Percentiles rank a stretch among this genome's conserved stretches.
phyloP scores from a whole-genome alignment of 257 asterid species.

The Phtheirospermum japonicum region DNA sequence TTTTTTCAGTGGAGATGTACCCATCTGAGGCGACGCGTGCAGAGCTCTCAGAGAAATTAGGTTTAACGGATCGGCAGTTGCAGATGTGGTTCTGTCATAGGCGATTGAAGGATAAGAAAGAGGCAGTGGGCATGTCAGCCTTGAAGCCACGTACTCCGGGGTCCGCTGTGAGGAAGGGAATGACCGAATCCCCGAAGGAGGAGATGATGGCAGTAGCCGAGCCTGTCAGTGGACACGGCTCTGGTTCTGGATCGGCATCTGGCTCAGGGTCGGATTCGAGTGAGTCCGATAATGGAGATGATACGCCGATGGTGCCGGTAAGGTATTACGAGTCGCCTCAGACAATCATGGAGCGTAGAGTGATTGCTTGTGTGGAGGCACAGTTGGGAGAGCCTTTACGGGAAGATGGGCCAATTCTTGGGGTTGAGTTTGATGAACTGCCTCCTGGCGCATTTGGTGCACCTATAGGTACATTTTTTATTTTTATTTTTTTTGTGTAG shows the following conservation, averaged over 20 bases:
- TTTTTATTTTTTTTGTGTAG: too few species aligned
- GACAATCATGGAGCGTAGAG: slow-evolving; percentile 65
- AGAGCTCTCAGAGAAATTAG: slow-evolving; percentile 70
- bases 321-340: slow-evolving; percentile 72
- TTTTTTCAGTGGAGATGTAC: slow-evolving; percentile 71
- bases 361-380: slow-evolving; percentile 83
- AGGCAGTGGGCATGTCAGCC: slow-evolving; percentile 55
- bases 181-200: slow-evolving; percentile 51
- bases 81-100: slow-evolving; percentile 99
- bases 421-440: slow-evolving; percentile 87
- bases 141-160: slow-evolving; percentile 51
- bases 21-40: slow-evolving; percentile 91
- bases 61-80: slow-evolving; percentile 84
- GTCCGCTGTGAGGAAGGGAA: slow-evolving; percentile 46
- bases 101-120: slow-evolving; percentile 95
- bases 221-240: slow-evolving; percentile 52
- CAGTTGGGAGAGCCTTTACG: slow-evolving; percentile 90
- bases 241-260: slow-evolving; percentile 59
- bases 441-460: slow-evolving; percentile 99
- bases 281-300: slow-evolving; percentile 69
- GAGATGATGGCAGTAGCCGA: slow-evolving; percentile 44
- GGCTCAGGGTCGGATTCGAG: slow-evolving; percentile 79
- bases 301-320: slow-evolving; percentile 41
- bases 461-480: slow-evolving; percentile 64
- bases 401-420: slow-evolving; percentile 87